phyloP scores from a whole-genome alignment of 2,329 filamentous ascomycete genomes.

The Pseudogymnoascus sp. region DNA sequence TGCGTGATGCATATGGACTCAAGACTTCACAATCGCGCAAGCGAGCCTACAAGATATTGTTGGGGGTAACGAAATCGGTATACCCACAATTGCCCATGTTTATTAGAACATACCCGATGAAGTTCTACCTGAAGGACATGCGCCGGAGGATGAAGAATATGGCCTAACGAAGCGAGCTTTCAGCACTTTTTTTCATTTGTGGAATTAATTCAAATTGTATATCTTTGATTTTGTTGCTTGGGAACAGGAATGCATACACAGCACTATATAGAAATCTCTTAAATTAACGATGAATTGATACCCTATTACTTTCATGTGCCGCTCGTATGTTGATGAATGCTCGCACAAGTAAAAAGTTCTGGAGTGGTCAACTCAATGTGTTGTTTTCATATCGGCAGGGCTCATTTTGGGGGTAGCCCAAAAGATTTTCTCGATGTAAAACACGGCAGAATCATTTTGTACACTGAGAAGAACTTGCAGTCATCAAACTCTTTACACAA shows the following conservation, averaged over 20 bases:
- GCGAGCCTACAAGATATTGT: background rate
- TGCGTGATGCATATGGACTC: constrained; percentile 24
- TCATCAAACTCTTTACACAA: too few species aligned
- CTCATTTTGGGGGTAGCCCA: too few species aligned
- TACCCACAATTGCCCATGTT: constrained; percentile 27
- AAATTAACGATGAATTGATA: background rate
- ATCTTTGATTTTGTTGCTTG: background rate
- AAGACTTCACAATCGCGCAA: background rate
- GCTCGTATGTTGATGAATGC: too few species aligned
- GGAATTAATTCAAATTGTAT: background rate
- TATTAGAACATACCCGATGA: constrained; percentile 23
- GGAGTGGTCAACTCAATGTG: too few species aligned
- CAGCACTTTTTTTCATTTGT: background rate
- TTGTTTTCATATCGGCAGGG: too few species aligned
- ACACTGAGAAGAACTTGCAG: too few species aligned
- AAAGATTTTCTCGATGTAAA: too few species aligned
- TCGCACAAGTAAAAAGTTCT: too few species aligned
- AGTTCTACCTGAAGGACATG: constrained; percentile 24
- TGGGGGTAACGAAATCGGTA: constrained; percentile 23
- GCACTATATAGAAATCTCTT: background rate
- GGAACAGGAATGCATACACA: background rate
- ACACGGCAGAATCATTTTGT: too few species aligned
- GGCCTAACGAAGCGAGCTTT: background rate
- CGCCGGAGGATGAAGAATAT: constrained; percentile 11
- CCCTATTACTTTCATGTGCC: background rate